Base-by-base conservation (phyloP, 495 filamentous ascomycete genomes). In the Lindgomyces ingoldianus region DNA sequence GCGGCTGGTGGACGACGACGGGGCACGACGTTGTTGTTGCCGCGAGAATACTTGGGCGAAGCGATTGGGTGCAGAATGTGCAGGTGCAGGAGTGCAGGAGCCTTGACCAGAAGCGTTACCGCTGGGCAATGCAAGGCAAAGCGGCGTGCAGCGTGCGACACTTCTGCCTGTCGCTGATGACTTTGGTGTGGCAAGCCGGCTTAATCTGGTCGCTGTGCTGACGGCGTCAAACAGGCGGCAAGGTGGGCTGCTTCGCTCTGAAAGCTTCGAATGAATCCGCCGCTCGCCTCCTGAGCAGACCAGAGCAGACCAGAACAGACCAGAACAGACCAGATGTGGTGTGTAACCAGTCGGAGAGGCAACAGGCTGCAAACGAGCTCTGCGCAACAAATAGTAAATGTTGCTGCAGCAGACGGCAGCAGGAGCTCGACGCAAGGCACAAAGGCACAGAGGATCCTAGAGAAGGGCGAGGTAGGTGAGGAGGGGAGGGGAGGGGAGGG, bases 101-200 rank as follows among this genome's bases (percentile, higher is more conserved):
- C 59, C 68, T 64, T 67, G 39, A 60, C 68, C 62, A 53, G 57
- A 70, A 62, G 25, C 52, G 58, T 47, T 62, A 62, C 65, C 63
- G 49, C 57, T 60, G 44, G 52, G 49, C 39, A 49, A 70, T 65
- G 67, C 67, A 70, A 70, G 67, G 67, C 36, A 65, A 18, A 50
- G 14, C 6, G 44, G 16, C 8, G 44, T 22, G 44, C 6, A 19
- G 49, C 33, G 65, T 49, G 65, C 65, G 60, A 68, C 57, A 22
- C 62, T 65, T 65, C 60, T 65, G 67, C 67, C 62, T 65, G 62
- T 49, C 42, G 39, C 14, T 30, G 53, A 25, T 39, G 60, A 30
- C 49, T 57, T 55, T 49, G 39, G 29, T n/a, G n/a, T n/a, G 39
- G 46, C 41, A 18, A 49, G 10, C 36, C 33, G 47, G 62, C 26